A percentile compares a stretch with the other conserved stretches of the same genome.
Conservation (phyloP, 2,329 filamentous ascomycete species). For the Didymella pomorum region DNA sequence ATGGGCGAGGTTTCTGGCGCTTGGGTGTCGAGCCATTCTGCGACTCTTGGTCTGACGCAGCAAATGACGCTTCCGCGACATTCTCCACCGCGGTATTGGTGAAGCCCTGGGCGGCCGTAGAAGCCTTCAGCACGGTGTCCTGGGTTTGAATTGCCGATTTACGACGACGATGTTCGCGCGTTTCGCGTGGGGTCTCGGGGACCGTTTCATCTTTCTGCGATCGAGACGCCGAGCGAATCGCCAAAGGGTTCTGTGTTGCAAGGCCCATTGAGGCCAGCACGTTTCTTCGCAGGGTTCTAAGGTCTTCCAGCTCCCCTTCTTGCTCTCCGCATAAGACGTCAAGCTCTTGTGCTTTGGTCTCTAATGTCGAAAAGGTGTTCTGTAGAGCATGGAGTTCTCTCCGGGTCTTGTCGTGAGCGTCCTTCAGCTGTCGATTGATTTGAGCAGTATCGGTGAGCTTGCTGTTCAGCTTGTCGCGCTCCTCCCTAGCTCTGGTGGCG, state of each 20-base stretch:
- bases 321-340: slow-evolving; percentile 38
- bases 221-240: slow-evolving; percentile 22
- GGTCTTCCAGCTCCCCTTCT: slow-evolving; percentile 40
- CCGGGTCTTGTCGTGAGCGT: slow-evolving; percentile 26
- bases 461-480: slow-evolving; percentile 26
- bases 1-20: slow-evolving; percentile 47
- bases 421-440: slow-evolving; percentile 10
- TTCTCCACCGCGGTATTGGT: slow-evolving; percentile 29
- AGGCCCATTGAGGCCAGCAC: slow-evolving; percentile 39
- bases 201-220: slow-evolving; percentile 21
- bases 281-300: slow-evolving; percentile 36
- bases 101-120: slow-evolving; percentile 8
- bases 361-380: slow-evolving; percentile 27
- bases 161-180: slow-evolving; percentile 33
- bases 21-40: slow-evolving; percentile 52
- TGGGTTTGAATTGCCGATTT: slow-evolving; percentile 31
- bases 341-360: slow-evolving; percentile 37
- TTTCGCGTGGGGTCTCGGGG: slow-evolving; percentile 23
- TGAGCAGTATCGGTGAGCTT: slow-evolving; percentile 29
- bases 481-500: slow-evolving; percentile 23
- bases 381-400: slow-evolving; percentile 30
- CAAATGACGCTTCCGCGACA: slow-evolving; percentile 35
- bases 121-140: slow-evolving; percentile 12
- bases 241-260: slow-evolving; percentile 23
- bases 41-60: slow-evolving; percentile 28